Evolutionary conservation across 176 grass and related monocot species (phyloP).

Genomic region (Oryza officinalis): DNA sequence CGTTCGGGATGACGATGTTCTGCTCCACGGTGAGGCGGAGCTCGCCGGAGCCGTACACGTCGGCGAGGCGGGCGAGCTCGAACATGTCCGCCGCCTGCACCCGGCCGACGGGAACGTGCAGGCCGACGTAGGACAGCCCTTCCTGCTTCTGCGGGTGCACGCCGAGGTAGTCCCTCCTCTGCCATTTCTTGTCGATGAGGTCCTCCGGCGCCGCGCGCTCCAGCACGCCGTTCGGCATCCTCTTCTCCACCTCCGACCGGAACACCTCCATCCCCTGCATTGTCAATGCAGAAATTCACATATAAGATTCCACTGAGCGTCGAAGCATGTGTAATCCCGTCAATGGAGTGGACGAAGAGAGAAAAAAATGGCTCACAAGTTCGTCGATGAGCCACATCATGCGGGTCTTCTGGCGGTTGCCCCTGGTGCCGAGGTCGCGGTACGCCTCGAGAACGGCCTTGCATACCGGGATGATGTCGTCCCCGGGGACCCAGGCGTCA

Average conservation of each 20-base stretch:
- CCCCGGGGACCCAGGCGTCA: slow-evolving; percentile 73
- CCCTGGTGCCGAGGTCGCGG: slow-evolving; percentile 77
- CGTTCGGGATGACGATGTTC: slow-evolving; percentile 92
- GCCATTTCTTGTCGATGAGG: slow-evolving; percentile 64
- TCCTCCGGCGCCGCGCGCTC: slow-evolving; percentile 57
- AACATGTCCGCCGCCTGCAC: slow-evolving; percentile 83
- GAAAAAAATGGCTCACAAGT: slow-evolving; percentile 48
- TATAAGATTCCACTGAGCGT: not conserved
- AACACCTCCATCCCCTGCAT: slow-evolving; percentile 79
- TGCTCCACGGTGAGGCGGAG: slow-evolving; percentile 93
- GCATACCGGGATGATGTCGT: slow-evolving; percentile 70
- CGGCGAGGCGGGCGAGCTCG: slow-evolving; percentile 76
- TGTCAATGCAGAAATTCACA: not conserved
- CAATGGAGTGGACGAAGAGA: not conserved
- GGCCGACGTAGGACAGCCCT: slow-evolving; percentile 68
- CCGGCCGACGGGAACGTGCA: slow-evolving; percentile 72
- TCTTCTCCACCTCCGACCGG: slow-evolving; percentile 76
- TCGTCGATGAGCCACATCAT: slow-evolving; percentile 99
- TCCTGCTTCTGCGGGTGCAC: slow-evolving; percentile 83
- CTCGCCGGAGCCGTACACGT: slow-evolving; percentile 78
- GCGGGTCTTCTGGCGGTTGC: slow-evolving; percentile 85
- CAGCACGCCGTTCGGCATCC: slow-evolving; percentile 64
- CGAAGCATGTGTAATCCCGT: not conserved
- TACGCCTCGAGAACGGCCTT: slow-evolving; percentile 73
- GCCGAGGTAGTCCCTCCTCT: slow-evolving; percentile 75